These are phyloP conservation scores for Rhizopus sp. DNA, from an alignment of 371 early-diverging fungal species.

Conservation along the genomic window DNA sequence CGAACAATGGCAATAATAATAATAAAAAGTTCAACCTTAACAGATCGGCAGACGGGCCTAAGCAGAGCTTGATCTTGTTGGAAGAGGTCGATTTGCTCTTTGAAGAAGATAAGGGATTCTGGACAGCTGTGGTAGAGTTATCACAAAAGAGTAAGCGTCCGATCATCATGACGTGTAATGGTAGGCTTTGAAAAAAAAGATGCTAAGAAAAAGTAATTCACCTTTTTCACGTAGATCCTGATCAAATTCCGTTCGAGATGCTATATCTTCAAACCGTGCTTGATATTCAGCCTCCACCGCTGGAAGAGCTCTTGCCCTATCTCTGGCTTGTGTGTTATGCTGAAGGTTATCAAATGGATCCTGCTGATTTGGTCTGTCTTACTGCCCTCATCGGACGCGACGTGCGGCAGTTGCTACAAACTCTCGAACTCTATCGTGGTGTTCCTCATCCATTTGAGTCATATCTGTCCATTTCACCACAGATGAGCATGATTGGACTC, in stretches of 20 bases:
- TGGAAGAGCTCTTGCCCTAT: slow-evolving; percentile 30
- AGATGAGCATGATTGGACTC: slow-evolving; percentile 5
- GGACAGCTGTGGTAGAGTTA: slow-evolving; percentile 69
- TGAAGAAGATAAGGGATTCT: slow-evolving; percentile 83
- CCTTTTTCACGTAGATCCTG: slow-evolving; percentile 21
- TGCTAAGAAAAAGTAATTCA: background rate
- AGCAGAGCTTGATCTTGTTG: slow-evolving; percentile 71
- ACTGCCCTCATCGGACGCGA: slow-evolving; percentile 32
- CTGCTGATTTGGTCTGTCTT: slow-evolving; percentile 30
- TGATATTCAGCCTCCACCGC: slow-evolving; percentile 23
- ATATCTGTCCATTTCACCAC: slow-evolving; percentile 13
- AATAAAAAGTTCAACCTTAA: background rate
- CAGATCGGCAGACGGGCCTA: slow-evolving; percentile 5
- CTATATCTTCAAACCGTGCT: slow-evolving; percentile 25
- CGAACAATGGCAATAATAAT: background rate
- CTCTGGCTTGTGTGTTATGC: slow-evolving; percentile 40
- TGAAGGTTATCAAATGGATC: slow-evolving; percentile 39
- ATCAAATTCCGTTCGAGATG: slow-evolving; percentile 28
- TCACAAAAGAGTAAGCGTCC: slow-evolving; percentile 78
- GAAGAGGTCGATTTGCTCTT: slow-evolving; percentile 85
- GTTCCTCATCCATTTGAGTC: slow-evolving; percentile 16
- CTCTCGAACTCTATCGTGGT: slow-evolving; percentile 26
- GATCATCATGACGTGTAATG: slow-evolving; percentile 81
- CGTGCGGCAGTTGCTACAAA: slow-evolving; percentile 36
- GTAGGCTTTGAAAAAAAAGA: slow-evolving; percentile 34